Evolutionary conservation across 2,329 filamentous ascomycete species (phyloP).

Genomic region (Boeremia exigua): DNA sequence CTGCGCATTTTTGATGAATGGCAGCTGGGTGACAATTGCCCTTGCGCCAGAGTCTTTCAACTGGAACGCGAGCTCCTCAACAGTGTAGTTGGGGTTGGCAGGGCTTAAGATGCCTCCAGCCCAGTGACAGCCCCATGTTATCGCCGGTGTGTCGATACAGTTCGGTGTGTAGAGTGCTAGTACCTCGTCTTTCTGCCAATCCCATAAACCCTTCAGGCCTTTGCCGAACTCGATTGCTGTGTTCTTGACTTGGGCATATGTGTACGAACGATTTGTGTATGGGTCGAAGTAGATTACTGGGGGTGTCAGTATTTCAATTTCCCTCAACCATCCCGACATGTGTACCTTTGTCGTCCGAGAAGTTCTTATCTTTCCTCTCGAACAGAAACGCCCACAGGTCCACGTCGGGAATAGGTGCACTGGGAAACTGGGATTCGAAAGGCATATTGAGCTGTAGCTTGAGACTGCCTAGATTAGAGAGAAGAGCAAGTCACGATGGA

Average conservation of each 20-base stretch:
- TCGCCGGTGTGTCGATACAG: constrained; percentile 77
- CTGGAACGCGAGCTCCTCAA: constrained; percentile 83
- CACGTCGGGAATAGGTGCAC: constrained; percentile 72
- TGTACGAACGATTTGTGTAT: constrained; percentile 73
- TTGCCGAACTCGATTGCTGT: constrained; percentile 78
- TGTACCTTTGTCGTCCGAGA: constrained; percentile 74
- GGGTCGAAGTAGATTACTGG: constrained; percentile 80
- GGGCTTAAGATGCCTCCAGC: constrained; percentile 83
- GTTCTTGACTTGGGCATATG: constrained; percentile 69
- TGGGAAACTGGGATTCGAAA: constrained; percentile 68
- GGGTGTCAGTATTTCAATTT: too few species aligned
- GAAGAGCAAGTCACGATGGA: constrained; percentile 6
- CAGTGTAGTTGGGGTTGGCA: constrained; percentile 86
- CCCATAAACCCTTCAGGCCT: constrained; percentile 74
- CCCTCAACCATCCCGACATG: too few species aligned
- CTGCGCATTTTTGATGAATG: constrained; percentile 68
- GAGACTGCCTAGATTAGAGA: background rate
- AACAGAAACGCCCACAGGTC: constrained; percentile 84
- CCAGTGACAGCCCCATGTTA: constrained; percentile 82
- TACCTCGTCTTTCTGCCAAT: constrained; percentile 84
- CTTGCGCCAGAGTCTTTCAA: constrained; percentile 78
- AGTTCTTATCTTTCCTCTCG: constrained; percentile 68
- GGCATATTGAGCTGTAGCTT: constrained; percentile 64
- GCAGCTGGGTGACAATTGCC: constrained; percentile 74
- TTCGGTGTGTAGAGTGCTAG: constrained; percentile 85